Evolutionary conservation across 768 basidiomycete species (phyloP).

Genomic region (Harrya chromipes): DNA sequence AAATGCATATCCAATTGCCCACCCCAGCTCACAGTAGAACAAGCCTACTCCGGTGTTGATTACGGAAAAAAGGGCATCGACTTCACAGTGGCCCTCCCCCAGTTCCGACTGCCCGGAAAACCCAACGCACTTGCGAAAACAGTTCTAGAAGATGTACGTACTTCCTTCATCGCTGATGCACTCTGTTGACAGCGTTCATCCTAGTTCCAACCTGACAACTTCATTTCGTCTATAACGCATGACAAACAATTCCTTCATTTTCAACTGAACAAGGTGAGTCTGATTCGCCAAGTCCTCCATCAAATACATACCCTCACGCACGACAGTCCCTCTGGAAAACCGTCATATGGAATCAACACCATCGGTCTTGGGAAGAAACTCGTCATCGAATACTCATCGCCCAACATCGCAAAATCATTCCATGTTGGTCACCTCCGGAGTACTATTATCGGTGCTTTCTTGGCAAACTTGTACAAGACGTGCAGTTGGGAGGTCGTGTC

Average conservation of each 20-base stretch:
- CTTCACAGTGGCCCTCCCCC: conserved; percentile 88
- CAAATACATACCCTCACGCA: conserved; percentile 76
- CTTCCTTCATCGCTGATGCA: not conserved
- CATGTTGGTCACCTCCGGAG: conserved; percentile 96
- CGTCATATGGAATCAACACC: conserved; percentile 81
- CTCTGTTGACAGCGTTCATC: not conserved
- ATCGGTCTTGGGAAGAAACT: conserved; percentile 78
- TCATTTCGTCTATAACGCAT: conserved; percentile 63
- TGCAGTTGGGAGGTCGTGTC: conserved; percentile 92
- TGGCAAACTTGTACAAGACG: conserved; percentile 85
- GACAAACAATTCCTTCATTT: conserved; percentile 86
- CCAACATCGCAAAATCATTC: conserved; percentile 98
- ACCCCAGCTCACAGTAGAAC: conserved; percentile 62
- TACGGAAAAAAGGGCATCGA: conserved; percentile 94
- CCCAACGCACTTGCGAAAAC: conserved; percentile 72
- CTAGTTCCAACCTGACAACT: conserved; percentile 84
- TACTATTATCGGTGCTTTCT: conserved; percentile 96
- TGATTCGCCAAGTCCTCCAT: conserved; percentile 62
- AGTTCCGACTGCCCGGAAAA: conserved; percentile 84
- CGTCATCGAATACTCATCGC: conserved; percentile 90
- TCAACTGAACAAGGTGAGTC: conserved; percentile 59
- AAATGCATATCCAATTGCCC: conserved; percentile 63
- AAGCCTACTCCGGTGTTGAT: conserved; percentile 82
- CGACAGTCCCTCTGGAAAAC: conserved; percentile 50
- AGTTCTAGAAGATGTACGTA: conserved; percentile 69